Conservation (phyloP, 768 basidiomycete species). For the Astraeus odoratus region DNA sequence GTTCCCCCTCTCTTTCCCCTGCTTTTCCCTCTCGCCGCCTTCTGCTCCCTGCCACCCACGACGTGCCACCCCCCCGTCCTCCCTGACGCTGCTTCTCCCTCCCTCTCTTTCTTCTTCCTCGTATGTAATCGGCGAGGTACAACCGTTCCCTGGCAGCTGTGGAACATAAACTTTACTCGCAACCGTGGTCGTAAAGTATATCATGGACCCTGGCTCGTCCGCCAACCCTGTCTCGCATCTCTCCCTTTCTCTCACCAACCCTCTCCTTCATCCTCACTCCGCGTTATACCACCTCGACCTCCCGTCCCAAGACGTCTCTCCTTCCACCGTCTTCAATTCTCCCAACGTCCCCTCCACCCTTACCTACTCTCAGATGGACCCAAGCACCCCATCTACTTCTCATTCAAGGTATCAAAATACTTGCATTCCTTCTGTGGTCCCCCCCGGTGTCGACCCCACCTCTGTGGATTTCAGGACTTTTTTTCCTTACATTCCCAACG, state of each 20-base stretch:
- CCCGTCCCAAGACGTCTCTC: too few species aligned
- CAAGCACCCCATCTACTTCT: constrained; percentile 4
- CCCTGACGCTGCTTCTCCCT: not conserved
- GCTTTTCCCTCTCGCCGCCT: too few species aligned
- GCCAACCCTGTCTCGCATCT: constrained; percentile 8
- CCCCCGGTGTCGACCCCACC: constrained; percentile 51
- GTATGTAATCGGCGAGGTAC: constrained; percentile 20
- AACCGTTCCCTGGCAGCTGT: not conserved
- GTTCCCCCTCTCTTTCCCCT: not conserved
- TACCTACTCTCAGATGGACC: constrained; percentile 23
- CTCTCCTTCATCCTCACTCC: constrained; percentile 10
- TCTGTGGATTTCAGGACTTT: constrained; percentile 77
- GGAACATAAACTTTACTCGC: constrained; percentile 3
- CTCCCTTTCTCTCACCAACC: constrained; percentile 26
- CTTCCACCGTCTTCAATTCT: too few species aligned
- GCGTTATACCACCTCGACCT: constrained; percentile 17
- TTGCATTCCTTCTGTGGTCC: constrained; percentile 42
- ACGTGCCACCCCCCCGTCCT: not conserved
- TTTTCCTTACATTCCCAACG: constrained; percentile 84
- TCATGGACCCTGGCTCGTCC: constrained; percentile 29
- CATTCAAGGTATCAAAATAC: constrained; percentile 30
- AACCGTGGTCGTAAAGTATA: constrained; percentile 16
- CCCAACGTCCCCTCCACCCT: constrained; percentile 4
- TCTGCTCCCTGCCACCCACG: too few species aligned
- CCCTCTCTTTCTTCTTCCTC: too few species aligned